phyloP scores from a whole-genome alignment of 2,329 filamentous ascomycete genomes.

The Ceratocystis ficicola region DNA sequence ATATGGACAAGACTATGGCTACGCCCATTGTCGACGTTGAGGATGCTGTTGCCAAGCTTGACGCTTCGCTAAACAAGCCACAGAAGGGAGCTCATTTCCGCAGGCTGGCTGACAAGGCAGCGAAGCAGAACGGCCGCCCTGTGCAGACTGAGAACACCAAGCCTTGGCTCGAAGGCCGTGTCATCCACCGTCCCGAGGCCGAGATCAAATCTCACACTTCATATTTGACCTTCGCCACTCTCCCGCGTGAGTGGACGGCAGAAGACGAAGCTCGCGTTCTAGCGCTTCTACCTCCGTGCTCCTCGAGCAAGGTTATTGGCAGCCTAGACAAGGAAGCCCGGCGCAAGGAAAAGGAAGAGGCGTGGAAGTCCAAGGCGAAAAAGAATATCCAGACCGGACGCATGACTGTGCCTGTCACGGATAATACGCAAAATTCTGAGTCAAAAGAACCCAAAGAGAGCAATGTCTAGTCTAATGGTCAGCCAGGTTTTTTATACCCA shows the following conservation, averaged over 20 bases:
- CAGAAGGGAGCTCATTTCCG: background rate
- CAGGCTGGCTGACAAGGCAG: slow-evolving; percentile 1
- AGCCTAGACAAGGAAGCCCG: slow-evolving; percentile 42
- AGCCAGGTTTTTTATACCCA: background rate
- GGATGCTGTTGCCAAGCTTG: slow-evolving; percentile 62
- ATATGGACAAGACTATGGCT: slow-evolving; percentile 62
- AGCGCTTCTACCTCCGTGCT: slow-evolving; percentile 47
- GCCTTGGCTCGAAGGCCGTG: slow-evolving; percentile 59
- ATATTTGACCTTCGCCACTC: slow-evolving; percentile 85
- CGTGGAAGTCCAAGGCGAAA: slow-evolving; percentile 37
- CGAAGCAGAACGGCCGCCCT: slow-evolving; percentile 10
- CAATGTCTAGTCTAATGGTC: background rate
- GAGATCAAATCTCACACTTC: slow-evolving; percentile 94
- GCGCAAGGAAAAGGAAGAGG: slow-evolving; percentile 45
- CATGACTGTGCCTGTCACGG: background rate
- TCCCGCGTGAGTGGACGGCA: slow-evolving; percentile 76
- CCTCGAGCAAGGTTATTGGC: slow-evolving; percentile 41
- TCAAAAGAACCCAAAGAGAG: background rate
- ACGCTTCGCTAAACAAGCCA: slow-evolving; percentile 25
- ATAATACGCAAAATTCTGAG: background rate
- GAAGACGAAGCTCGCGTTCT: slow-evolving; percentile 63
- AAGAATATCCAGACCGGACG: slow-evolving; percentile 25
- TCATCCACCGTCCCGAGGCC: slow-evolving; percentile 69
- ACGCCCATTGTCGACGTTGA: slow-evolving; percentile 59
- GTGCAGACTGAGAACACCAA: slow-evolving; percentile 30